Base-by-base conservation (phyloP, 495 filamentous ascomycete species). In the Staphylotrichum tortipilum region DNA sequence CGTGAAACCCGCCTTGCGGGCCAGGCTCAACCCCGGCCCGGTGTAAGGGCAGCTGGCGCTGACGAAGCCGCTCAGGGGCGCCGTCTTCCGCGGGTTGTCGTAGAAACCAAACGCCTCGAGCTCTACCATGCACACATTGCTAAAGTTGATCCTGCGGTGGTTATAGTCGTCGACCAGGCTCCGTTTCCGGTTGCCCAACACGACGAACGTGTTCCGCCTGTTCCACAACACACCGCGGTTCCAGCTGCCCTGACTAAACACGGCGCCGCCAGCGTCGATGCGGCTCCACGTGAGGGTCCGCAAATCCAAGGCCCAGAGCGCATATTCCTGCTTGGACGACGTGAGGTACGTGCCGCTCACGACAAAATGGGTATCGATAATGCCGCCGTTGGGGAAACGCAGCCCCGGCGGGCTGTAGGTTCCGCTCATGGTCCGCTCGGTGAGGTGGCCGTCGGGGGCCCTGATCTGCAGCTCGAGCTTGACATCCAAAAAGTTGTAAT, bases 151-250 rank as follows among this genome's bases (percentile, higher is more conserved):
- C 12, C 94, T 82, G 10, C 92, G 86, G 56, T 98, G 91, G 52
- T 96, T 96, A 58, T 98, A 98, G 60, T 98, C 92, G 51, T 98
- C 94, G 0, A 96, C 91, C n/a, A 97, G 72, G 50, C 85, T 94
- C 39, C 92, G 75, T 65, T 89, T 92, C 24, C 91, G 81, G 63
- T 95, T 91, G 19, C 92, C 92, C 18, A 98, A 76, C 52, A 98
- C 88, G 35, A 98, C 88, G 68, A 96, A 98, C 1, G 85, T 82
- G 61, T 94, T 98, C 45, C 94, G 77, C 37, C 89, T 80, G 51
- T 86, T 81, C 92, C 92, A 98, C 34, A 98, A 66, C 3, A 97
- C 77, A 28, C 92, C 92, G 45, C 92, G 76, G 57, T 97, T 97
- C 92, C 92, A 98, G 61, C 90, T 95, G 28, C 92, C 92, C 60